Evolutionary conservation across 2,329 filamentous ascomycete genomes (phyloP).

Genomic region (Cadophora malorum): DNA sequence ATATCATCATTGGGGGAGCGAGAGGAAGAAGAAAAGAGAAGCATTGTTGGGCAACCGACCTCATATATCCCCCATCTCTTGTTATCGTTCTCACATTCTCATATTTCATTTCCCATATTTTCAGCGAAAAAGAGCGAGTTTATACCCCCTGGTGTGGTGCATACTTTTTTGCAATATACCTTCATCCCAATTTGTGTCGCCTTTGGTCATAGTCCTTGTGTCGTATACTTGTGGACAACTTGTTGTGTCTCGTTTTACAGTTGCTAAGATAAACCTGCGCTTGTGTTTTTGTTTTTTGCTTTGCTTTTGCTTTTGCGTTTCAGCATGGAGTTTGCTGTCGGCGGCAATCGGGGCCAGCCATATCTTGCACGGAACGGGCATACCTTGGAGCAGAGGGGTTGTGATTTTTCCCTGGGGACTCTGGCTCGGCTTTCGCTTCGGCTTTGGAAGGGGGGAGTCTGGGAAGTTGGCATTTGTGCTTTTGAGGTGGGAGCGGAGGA

Average conservation of each 20-base stretch:
- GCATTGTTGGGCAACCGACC: slow-evolving; percentile 34
- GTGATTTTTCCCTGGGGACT: slow-evolving; percentile 11
- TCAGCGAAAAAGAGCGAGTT: slow-evolving; percentile 26
- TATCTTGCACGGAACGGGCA: slow-evolving; percentile 10
- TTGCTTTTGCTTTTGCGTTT: slow-evolving; percentile 27
- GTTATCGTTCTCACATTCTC: not conserved
- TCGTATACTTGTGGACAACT: not conserved
- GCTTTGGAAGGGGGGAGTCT: slow-evolving; percentile 12
- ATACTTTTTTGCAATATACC: slow-evolving; percentile 19
- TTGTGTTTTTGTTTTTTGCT: slow-evolving; percentile 5
- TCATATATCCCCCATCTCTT: slow-evolving; percentile 16
- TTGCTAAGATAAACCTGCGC: not conserved
- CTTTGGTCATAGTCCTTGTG: slow-evolving; percentile 10
- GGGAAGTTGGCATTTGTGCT: slow-evolving; percentile 27
- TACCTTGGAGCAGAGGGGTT: slow-evolving; percentile 11
- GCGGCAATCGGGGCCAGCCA: not conserved
- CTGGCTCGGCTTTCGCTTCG: slow-evolving; percentile 1
- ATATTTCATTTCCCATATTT: slow-evolving; percentile 5
- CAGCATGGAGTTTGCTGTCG: slow-evolving; percentile 33
- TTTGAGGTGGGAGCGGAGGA: slow-evolving; percentile 40
- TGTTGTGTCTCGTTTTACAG: slow-evolving; percentile 4
- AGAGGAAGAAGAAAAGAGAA: slow-evolving; percentile 26
- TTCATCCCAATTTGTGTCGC: slow-evolving; percentile 21
- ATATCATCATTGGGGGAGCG: slow-evolving; percentile 15
- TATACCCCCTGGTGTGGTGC: slow-evolving; percentile 32